Conservation (phyloP, 129 eudicot genomes). For the Saposhnikovia divaricata region DNA sequence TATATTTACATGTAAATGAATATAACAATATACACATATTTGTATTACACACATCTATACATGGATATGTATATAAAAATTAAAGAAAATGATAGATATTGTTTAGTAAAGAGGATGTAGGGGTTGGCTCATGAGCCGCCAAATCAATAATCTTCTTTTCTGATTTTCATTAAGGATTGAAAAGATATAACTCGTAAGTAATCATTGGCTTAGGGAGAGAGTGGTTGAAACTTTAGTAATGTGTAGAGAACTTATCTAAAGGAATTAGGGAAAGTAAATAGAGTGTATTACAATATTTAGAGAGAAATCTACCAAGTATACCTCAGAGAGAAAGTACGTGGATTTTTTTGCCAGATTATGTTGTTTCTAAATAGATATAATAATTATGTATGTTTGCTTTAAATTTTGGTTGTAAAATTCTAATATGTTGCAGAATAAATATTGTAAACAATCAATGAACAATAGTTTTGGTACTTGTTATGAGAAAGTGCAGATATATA, state of each 20-base stretch:
- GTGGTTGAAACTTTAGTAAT: no score
- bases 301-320: neutral
- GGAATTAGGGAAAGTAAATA: no score
- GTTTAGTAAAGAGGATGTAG: neutral
- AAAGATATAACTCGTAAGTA: neutral
- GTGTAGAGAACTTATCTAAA: neutral
- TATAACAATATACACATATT: no score
- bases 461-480: neutral
- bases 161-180: no score
- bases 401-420: neutral
- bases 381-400: neutral
- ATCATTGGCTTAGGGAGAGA: neutral
- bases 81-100: no score
- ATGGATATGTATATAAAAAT: neutral
- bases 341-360: neutral
- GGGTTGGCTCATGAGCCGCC: neutral
- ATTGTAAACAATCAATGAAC: neutral
- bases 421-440: neutral
- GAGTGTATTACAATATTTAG: neutral
- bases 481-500: neutral
- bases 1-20: no score
- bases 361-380: neutral
- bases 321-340: neutral
- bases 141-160: neutral
- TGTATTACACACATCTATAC: neutral